Base-by-base conservation (phyloP, 2,329 filamentous ascomycete species). In the Periconia sp. region DNA sequence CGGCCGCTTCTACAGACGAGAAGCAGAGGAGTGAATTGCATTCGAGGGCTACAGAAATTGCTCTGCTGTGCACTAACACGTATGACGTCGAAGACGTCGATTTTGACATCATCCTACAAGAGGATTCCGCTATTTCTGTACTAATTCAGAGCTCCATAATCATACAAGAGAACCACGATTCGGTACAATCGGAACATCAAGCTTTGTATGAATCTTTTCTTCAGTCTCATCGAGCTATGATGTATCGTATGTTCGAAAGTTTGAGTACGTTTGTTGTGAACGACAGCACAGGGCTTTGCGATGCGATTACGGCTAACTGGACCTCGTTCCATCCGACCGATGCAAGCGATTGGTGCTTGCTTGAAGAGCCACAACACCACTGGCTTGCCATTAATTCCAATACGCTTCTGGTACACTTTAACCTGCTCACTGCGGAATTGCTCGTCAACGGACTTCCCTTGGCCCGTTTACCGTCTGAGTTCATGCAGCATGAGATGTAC, bases 371-470 rank as follows among this genome's bases (percentile, higher is more conserved):
- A 41, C 17, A n/a, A n/a, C 37, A 41, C 5, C 37, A 41, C 17
- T 41, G 10, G 37, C 6, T 41, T n/a, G 6, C 3, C 37, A 41
- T 18, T 15, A 41, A 41, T 27, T 27, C 23, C 23, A 27, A 27
- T 8, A 27, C 23, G 23, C 23, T 27, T 27, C 23, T 27, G 8
- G 23, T 27, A 27, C 75, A 79, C 20, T 80, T 77, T 56, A 82
- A 82, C 54, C 45, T 82, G 1, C 54, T 85, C 6, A 78, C 72
- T 0, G 82, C 79, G 0, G 70, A 77, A 19, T 66, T 86, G 0
- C 71, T 84, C 0, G 74, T 85, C 1, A 74, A 84, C 52, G 81
- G 82, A 0, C 44, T 66, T 1, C 81, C 79, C 0, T 57, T 83
- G 0, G 65, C 72, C 3, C 73, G 77, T 3, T 70, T 84, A 0